Percentiles rank a stretch among this genome's conserved stretches.
These are phyloP conservation scores for Trametes cingulata DNA, from an alignment of 768 basidiomycete genomes.

Conservation along the genomic window DNA sequence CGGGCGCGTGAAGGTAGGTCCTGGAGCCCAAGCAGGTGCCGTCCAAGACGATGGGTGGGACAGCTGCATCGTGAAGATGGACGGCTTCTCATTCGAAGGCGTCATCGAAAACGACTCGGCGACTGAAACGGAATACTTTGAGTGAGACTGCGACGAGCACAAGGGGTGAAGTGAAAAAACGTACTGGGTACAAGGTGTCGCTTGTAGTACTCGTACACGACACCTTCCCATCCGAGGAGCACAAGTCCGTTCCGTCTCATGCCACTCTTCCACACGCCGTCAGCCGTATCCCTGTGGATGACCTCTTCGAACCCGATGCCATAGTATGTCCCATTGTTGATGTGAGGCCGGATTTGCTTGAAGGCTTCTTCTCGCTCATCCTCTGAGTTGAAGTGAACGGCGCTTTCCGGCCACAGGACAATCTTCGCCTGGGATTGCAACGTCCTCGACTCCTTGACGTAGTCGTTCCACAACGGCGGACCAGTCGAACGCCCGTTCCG, in stretches of 20 bases:
- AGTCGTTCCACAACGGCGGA: conserved; percentile 53
- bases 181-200: conserved; percentile 75
- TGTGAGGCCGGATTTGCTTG: conserved; percentile 38
- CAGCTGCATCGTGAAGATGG: conserved; percentile 47
- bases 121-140: conserved; percentile 43
- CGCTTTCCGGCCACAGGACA: conserved; percentile 81
- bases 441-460: conserved; percentile 55
- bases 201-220: conserved; percentile 67
- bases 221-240: conserved; percentile 46
- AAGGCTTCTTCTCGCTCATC: conserved; percentile 54
- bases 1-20: conserved; percentile 46
- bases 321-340: conserved; percentile 44
- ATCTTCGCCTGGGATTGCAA: conserved; percentile 50
- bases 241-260: conserved; percentile 64
- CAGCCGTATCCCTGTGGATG: conserved; percentile 39
- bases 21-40: conserved; percentile 45
- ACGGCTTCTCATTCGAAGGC: conserved; percentile 52
- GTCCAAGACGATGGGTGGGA: conserved; percentile 41
- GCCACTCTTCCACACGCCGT: conserved; percentile 36
- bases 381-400: conserved; percentile 60
- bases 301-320: conserved; percentile 76
- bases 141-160: background rate
- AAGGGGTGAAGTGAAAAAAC: conserved; percentile 28
- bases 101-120: conserved; percentile 73
- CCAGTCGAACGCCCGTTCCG: conserved; percentile 39